Base-by-base conservation (phyloP, 1,284 basidiomycete species). In the Marasmius tenuissimus region DNA sequence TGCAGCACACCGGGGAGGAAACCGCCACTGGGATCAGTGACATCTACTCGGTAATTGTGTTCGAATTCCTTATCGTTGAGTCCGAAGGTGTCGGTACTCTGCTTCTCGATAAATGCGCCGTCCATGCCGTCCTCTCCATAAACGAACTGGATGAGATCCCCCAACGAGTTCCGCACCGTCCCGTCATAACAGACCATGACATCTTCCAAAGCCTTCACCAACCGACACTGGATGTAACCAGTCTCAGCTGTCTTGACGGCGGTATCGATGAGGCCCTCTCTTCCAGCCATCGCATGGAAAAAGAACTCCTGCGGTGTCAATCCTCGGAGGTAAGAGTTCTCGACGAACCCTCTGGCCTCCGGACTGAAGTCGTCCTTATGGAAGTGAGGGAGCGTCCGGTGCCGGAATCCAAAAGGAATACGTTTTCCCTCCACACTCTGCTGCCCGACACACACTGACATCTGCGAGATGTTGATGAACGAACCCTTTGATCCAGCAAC, bases 251-350 rank as follows among this genome's bases (percentile, higher is more conserved):
- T 99, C 82, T 99, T 99, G 77, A 99, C 96, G 35, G 97, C 97
- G 1, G 97, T 99, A 84, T 99, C 97, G 70, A 99, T 98, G 59
- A 99, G 80, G 85, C 97, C 97, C 76, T 99, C 97, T 71, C 97
- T 92, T 80, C 97, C 97, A 70, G 97, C 97, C 97, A 99, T 99
- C 60, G 97, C 97, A 78, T 99, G 97, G 89, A 99, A 99, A 85
- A 99, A 99, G 85, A 96, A 99, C 73, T 99, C 97, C 70, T 98
- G 96, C 0, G 97, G 96, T 0, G 97, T 99, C 64, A 99, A 76
- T 54, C 97, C 97, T 67, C 97, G 92, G 35, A 99, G 83, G 72
- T 99, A 99, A n/a, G 97, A 99, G 76, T 99, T 99, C 75, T 99
- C 97, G 64, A 99, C 97, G 75, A 99, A 99, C 10, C 97, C 97